Evolutionary conservation across 345 rosid genomes (phyloP).

Genomic region (Mercurialis annua): DNA sequence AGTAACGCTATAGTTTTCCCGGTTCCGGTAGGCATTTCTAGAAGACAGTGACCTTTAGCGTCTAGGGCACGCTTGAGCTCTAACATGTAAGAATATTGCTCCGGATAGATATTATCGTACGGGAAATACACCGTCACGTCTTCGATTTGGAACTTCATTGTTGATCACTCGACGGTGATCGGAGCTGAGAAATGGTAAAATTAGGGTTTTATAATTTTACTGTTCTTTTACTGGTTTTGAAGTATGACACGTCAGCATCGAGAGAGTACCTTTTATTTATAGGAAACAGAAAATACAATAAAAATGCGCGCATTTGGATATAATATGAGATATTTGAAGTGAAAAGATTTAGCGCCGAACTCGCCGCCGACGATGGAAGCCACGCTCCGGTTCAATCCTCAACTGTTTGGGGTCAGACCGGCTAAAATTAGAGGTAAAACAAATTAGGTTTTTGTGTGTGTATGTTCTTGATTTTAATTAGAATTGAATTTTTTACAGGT

Average conservation of each 20-base stretch:
- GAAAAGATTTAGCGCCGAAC: not conserved
- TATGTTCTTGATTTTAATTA: too few species aligned
- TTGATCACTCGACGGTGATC: not conserved
- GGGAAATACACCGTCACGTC: conserved; percentile 89
- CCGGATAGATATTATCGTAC: conserved; percentile 91
- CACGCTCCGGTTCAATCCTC: conserved; percentile 24
- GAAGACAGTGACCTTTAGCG: conserved; percentile 96
- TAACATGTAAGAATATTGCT: conserved; percentile 88
- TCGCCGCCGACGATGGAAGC: conserved; percentile 38
- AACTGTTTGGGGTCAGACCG: conserved; percentile 18
- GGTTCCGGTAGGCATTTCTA: conserved; percentile 99
- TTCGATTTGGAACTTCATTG: conserved; percentile 85
- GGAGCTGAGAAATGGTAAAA: not conserved
- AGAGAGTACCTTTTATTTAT: not conserved
- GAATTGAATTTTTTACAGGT: conserved; percentile 28
- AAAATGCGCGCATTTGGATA: conserved; percentile 2
- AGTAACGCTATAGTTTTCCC: conserved; percentile 96
- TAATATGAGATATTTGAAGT: conserved; percentile 10
- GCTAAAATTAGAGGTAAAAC: conserved; percentile 29
- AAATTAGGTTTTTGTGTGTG: too few species aligned
- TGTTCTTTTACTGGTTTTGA: not conserved
- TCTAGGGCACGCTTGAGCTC: conserved; percentile 92
- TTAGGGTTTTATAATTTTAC: not conserved
- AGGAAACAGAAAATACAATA: not conserved
- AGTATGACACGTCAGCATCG: conserved; percentile 10